Conservation (phyloP, 139 green algal species). For the Chlorella sp. region DNA sequence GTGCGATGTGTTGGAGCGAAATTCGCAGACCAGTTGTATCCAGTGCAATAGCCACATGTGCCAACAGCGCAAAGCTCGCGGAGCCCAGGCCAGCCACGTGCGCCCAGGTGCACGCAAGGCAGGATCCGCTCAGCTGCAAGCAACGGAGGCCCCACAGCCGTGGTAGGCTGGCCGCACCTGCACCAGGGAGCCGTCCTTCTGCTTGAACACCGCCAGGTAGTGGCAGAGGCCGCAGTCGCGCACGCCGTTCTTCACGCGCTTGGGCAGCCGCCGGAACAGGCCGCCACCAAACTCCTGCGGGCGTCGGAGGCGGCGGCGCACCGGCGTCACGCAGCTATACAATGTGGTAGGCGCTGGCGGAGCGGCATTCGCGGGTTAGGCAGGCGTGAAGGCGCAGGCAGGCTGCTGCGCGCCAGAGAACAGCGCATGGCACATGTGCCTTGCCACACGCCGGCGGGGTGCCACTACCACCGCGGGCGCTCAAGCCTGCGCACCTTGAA, state of each 20-base stretch:
- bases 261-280: slow-evolving; percentile 54
- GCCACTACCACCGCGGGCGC: no score
- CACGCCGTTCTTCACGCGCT: slow-evolving; percentile 44
- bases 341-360: background rate
- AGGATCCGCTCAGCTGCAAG: no score
- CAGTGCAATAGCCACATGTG: no score
- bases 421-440: no score
- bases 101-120: no score
- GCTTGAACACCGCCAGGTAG: slow-evolving; percentile 72
- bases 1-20: no score
- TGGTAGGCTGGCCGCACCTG: no score
- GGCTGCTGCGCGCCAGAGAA: background rate
- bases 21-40: no score
- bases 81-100: no score
- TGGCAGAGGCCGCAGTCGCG: slow-evolving; percentile 69
- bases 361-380: background rate
- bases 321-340: background rate
- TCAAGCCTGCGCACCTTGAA: slow-evolving; percentile 39
- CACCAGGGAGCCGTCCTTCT: slow-evolving; percentile 52
- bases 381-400: background rate
- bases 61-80: no score
- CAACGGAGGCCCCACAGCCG: no score
- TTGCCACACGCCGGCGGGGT: no score
- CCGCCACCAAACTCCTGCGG: slow-evolving; percentile 60
- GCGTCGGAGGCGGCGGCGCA: background rate